Percentiles rank a stretch among this genome's conserved stretches.
phyloP scores from a whole-genome alignment of 2,329 filamentous ascomycete genomes.

The Verticillium isaacii region DNA sequence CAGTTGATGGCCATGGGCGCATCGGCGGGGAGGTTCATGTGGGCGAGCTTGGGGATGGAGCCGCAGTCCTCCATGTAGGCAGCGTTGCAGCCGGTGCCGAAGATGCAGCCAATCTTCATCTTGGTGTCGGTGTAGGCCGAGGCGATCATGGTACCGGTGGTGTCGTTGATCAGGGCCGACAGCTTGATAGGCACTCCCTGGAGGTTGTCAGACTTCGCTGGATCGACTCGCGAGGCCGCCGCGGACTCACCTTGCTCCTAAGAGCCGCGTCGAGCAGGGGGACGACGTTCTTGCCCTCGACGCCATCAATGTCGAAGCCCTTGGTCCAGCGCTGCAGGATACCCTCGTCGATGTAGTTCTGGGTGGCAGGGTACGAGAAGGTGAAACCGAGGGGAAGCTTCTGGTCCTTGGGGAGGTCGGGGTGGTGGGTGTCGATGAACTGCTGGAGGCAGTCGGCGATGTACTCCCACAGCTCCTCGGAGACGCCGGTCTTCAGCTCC shows the following conservation, averaged over 20 bases:
- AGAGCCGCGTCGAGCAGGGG: slow-evolving; percentile 81
- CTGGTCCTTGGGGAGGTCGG: slow-evolving; percentile 55
- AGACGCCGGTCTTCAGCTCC: slow-evolving; percentile 79
- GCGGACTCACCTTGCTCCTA: slow-evolving; percentile 51
- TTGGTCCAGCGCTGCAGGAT: slow-evolving; percentile 95
- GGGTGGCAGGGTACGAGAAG: slow-evolving; percentile 91
- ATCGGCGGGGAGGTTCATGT: slow-evolving; percentile 82
- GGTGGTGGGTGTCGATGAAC: slow-evolving; percentile 83
- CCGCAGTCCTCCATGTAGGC: slow-evolving; percentile 96
- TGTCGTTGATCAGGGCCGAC: slow-evolving; percentile 93
- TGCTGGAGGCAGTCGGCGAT: slow-evolving; percentile 89
- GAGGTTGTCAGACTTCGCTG: slow-evolving; percentile 8
- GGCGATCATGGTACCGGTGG: slow-evolving; percentile 92
- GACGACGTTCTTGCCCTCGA: slow-evolving; percentile 87
- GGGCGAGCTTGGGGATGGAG: slow-evolving; percentile 86
- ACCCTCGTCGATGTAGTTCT: slow-evolving; percentile 90
- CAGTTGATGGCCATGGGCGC: slow-evolving; percentile 94
- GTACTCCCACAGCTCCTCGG: slow-evolving; percentile 90
- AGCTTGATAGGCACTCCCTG: slow-evolving; percentile 88
- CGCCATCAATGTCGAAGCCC: slow-evolving; percentile 88
- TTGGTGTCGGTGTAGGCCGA: slow-evolving; percentile 92
- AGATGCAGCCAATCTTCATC: slow-evolving; percentile 96
- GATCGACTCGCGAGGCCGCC: too few relatives aligned
- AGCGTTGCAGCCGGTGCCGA: slow-evolving; percentile 96
- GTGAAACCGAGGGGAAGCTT: slow-evolving; percentile 85